Conservation (phyloP, 495 filamentous ascomycete genomes). For the Podospora tetraspora region DNA sequence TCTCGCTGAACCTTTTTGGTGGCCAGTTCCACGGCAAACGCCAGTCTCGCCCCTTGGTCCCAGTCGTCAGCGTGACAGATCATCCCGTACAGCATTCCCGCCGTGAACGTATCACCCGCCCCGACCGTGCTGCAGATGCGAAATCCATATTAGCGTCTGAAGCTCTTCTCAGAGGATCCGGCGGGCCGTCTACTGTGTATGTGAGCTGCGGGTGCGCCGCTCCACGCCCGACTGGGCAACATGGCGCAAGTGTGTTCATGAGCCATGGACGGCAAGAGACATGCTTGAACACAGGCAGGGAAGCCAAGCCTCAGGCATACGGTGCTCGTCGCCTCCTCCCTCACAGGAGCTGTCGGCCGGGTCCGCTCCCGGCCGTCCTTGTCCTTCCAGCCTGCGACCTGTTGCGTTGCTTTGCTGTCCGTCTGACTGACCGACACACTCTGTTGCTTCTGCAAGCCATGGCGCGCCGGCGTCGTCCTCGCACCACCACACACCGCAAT, state of each 20-base stretch:
- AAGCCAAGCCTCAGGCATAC: not conserved
- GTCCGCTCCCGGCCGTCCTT: not conserved
- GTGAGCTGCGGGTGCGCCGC: not conserved
- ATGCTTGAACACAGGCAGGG: not conserved
- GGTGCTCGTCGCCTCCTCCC: not conserved
- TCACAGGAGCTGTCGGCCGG: not conserved
- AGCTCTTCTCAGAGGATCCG: conserved; percentile 1
- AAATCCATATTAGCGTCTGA: conserved; percentile 19
- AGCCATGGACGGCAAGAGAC: not conserved
- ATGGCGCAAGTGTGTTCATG: conserved; percentile 5
- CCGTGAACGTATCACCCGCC: conserved; percentile 72
- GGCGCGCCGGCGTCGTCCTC: not conserved
- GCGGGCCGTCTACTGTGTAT: not conserved
- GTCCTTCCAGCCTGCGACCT: not conserved
- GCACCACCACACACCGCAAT: not conserved
- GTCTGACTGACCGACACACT: not conserved
- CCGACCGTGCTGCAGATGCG: conserved; percentile 52
- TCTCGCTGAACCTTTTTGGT: conserved; percentile 63
- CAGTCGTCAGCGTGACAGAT: conserved; percentile 48
- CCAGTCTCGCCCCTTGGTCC: conserved; percentile 46
- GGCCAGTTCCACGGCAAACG: conserved; percentile 61
- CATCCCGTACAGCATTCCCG: conserved; percentile 61
- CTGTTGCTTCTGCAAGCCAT: not conserved
- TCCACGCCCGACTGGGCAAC: conserved; percentile 1
- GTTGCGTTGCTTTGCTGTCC: not conserved